Evolutionary conservation across 1,284 basidiomycete genomes (phyloP).

Genomic region (Malassezia vespertilionis): DNA sequence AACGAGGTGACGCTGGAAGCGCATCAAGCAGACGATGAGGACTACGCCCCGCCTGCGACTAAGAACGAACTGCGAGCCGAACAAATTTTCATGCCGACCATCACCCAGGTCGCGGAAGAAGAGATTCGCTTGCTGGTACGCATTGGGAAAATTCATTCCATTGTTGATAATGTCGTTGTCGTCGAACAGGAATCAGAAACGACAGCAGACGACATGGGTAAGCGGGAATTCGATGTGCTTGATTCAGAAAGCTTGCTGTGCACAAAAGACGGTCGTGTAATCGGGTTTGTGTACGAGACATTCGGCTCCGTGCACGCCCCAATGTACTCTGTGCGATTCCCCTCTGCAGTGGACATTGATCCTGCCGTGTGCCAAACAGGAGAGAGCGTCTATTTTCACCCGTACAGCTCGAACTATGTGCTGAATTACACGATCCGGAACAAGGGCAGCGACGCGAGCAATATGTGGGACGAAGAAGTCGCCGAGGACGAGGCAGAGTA

Average conservation of each 20-base stretch:
- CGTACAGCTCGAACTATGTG: slow-evolving; percentile 64
- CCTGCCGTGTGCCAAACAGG: slow-evolving; percentile 15
- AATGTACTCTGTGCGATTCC: slow-evolving; percentile 62
- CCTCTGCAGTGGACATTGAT: slow-evolving; percentile 43
- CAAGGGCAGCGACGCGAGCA: slow-evolving; percentile 82
- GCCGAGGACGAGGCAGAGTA: slow-evolving; percentile 75
- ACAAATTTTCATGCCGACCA: slow-evolving; percentile 19
- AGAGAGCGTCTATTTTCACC: slow-evolving; percentile 62
- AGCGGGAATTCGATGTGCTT: slow-evolving; percentile 56
- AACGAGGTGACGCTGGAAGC: slow-evolving; percentile 13
- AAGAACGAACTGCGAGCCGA: slow-evolving; percentile 34
- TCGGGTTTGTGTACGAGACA: slow-evolving; percentile 78
- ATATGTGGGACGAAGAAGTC: slow-evolving; percentile 77
- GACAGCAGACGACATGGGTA: background rate
- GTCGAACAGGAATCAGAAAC: slow-evolving; percentile 23
- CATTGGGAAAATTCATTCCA: slow-evolving; percentile 36
- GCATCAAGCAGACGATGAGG: slow-evolving; percentile 9
- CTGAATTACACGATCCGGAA: slow-evolving; percentile 58
- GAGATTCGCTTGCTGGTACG: slow-evolving; percentile 23
- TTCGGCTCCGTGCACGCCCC: slow-evolving; percentile 77
- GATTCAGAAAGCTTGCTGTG: slow-evolving; percentile 77
- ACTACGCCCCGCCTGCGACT: slow-evolving; percentile 21
- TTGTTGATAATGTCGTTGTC: slow-evolving; percentile 40
- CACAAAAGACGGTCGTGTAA: slow-evolving; percentile 67
- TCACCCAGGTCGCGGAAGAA: slow-evolving; percentile 18